phyloP scores from a whole-genome alignment of 306 rosid species.

The Cyclanthera cordifolia region DNA sequence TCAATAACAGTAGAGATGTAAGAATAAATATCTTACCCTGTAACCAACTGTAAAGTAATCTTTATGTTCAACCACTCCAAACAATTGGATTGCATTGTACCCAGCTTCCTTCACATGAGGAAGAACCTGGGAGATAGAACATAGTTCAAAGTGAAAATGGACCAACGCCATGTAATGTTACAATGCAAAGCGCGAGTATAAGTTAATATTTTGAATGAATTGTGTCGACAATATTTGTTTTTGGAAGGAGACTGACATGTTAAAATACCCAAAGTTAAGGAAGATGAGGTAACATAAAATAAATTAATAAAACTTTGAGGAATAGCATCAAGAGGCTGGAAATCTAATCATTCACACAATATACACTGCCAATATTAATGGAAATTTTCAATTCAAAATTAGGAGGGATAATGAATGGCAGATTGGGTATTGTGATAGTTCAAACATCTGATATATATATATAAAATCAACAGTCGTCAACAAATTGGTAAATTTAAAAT shows the following conservation, averaged over 20 bases:
- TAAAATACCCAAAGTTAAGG: background rate
- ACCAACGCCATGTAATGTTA: background rate
- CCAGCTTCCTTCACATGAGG: constrained; percentile 87
- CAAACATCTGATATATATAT: background rate
- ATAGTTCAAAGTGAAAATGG: constrained; percentile 15
- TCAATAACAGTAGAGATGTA: constrained; percentile 7
- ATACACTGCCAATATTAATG: background rate
- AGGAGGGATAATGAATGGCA: no score
- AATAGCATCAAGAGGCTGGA: background rate
- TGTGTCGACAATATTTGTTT: background rate
- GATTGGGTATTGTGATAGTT: background rate
- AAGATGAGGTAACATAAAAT: background rate
- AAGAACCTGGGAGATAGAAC: constrained; percentile 50
- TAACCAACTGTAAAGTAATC: constrained; percentile 96
- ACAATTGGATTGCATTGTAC: constrained; percentile 75
- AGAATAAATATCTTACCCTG: constrained; percentile 46
- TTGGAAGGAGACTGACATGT: background rate
- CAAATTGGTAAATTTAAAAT: background rate
- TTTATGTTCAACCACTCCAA: constrained; percentile 83
- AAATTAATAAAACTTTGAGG: constrained; percentile 8
- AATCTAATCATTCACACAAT: background rate
- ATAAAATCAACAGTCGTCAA: background rate
- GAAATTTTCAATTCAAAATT: background rate
- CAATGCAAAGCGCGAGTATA: background rate
- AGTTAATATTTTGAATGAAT: background rate